Evolutionary conservation across 768 basidiomycete genomes (phyloP).

Genomic region (Psilocybe cyanescens): DNA sequence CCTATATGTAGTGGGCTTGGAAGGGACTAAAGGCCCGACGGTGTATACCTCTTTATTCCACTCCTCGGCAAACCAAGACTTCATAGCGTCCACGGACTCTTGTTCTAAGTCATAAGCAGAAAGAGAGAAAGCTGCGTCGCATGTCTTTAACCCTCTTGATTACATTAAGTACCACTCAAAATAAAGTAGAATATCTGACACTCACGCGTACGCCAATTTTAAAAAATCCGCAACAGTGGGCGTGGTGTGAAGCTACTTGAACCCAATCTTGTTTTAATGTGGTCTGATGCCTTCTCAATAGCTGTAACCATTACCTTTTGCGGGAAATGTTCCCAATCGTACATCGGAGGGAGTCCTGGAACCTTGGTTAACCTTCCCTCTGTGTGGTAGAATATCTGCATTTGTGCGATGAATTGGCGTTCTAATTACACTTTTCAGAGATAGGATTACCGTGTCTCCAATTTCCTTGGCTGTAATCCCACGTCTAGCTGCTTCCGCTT

Average conservation of each 20-base stretch:
- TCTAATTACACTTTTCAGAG: not conserved
- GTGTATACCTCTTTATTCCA: slow-evolving; percentile 6
- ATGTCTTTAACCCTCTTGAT: slow-evolving; percentile 5
- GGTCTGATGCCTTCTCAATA: too few species aligned
- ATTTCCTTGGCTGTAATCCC: not conserved
- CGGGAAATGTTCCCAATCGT: slow-evolving; percentile 19
- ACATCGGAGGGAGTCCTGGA: slow-evolving; percentile 14
- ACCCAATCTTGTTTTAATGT: too few species aligned
- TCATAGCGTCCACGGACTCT: slow-evolving; percentile 6
- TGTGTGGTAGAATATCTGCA: not conserved
- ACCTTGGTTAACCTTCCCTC: not conserved
- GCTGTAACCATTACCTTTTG: slow-evolving; percentile 4
- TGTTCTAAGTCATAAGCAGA: slow-evolving; percentile 3
- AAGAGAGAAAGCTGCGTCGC: slow-evolving; percentile 8
- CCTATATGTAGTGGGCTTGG: not conserved
- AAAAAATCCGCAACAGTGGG: not conserved
- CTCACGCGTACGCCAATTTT: slow-evolving; percentile 3
- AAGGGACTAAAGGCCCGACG: slow-evolving; percentile 14
- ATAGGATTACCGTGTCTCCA: not conserved
- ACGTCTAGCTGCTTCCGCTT: not conserved
- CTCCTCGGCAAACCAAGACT: slow-evolving; percentile 7
- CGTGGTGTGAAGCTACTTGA: not conserved
- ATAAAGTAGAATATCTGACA: not conserved
- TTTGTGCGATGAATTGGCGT: too few species aligned
- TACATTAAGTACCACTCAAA: not conserved